Evolutionary conservation across 2,329 filamentous ascomycete genomes (phyloP), one percentile per base, ranked within the genome.

Genomic region (Trichoderma koningiopsis): DNA sequence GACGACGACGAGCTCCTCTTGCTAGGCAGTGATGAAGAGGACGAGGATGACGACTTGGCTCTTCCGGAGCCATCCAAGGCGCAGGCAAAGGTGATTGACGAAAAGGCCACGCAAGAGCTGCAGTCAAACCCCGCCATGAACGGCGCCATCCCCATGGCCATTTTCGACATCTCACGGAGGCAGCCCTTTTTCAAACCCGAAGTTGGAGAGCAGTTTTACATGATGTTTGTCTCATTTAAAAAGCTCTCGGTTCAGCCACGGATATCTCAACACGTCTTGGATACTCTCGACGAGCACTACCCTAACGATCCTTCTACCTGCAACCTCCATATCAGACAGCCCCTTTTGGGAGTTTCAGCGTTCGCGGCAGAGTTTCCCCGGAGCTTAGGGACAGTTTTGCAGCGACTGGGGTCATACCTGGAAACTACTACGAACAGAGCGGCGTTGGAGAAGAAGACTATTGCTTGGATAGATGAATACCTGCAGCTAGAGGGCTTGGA

Each of bases 101-200:
- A 84, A 68, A 79, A 84, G 68, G 80, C 81, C 0, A 78, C 81
- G 4, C 76, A 80, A 72, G 83, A 83, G 66, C 82, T 97, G 72
- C 84, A 91, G 75, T 89, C 88, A 69, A 95, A 94, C 59, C 94
- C 95, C 4, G 93, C 93, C 11, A 85, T 97, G 72, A 92, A 92
- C 70, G 96, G 96, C n/a, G 96, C 93, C 19, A 97, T 99, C 73
- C 94, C 96, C 2, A 87, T 94, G 68, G 94, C 95, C 49, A 92
- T 99, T 59, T 97, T 97, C 76, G 93, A 97, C 75, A 89, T 93
- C 27, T 91, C 94, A 6, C 89, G 89, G 82, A 93, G 91, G 78
- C 90, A 97, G 75, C 87, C 91, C 64, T 89, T 92, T 72, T 89
- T 90, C 77, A 87, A 87, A 70, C 80, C 89, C 1, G 82, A 83